Conservation (phyloP, 495 filamentous ascomycete species). For the Aspergillus nanangensis region DNA sequence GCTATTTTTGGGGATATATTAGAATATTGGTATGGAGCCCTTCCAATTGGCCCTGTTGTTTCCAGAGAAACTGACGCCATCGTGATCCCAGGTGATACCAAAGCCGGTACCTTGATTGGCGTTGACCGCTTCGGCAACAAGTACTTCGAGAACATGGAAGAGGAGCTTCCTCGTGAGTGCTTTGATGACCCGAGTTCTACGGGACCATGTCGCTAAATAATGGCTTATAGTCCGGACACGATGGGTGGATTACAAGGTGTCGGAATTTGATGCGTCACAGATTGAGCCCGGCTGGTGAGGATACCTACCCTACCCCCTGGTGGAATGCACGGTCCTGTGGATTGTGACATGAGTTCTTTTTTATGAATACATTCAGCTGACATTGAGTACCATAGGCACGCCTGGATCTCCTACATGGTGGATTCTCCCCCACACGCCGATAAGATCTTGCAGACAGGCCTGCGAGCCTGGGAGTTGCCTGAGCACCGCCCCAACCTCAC, state of each 20-base stretch:
- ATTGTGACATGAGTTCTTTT: too few relatives aligned
- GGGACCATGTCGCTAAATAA: slow-evolving; percentile 1
- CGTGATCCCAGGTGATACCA: slow-evolving; percentile 77
- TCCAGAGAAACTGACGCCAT: slow-evolving; percentile 23
- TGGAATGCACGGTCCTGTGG: too few relatives aligned
- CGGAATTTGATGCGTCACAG: slow-evolving; percentile 84
- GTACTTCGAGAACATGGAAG: slow-evolving; percentile 86
- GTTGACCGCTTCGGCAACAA: slow-evolving; percentile 92
- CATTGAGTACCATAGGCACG: slow-evolving; percentile 59
- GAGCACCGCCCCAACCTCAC: slow-evolving; percentile 76
- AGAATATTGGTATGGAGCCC: slow-evolving; percentile 61
- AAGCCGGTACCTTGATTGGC: slow-evolving; percentile 83
- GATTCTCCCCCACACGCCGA: slow-evolving; percentile 82
- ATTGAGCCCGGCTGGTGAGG: slow-evolving; percentile 89
- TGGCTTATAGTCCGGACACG: slow-evolving; percentile 73
- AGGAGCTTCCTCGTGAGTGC: slow-evolving; percentile 84
- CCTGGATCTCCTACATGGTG: slow-evolving; percentile 91
- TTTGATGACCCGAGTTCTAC: neutral
- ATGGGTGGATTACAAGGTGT: slow-evolving; percentile 94
- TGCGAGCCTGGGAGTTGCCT: slow-evolving; percentile 68
- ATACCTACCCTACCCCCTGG: neutral
- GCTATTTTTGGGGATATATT: slow-evolving; percentile 17
- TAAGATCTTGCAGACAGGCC: slow-evolving; percentile 58
- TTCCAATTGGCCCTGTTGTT: neutral
- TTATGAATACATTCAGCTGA: too few relatives aligned